Conservation (phyloP, 495 filamentous ascomycete species). For the Hypoxylon rickii region DNA sequence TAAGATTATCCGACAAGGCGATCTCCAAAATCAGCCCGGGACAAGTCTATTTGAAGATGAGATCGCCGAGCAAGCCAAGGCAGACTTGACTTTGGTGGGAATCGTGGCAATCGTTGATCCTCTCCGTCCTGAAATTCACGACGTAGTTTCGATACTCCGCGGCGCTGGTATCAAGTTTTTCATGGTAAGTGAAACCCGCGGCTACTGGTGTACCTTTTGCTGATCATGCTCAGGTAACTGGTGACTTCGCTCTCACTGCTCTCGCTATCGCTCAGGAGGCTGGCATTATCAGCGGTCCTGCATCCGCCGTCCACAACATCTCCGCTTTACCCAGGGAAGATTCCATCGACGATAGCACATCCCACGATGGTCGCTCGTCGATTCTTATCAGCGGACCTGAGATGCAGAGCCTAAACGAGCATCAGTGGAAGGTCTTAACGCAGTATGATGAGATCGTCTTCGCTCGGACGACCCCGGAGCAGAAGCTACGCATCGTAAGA, state of each 20-base stretch:
- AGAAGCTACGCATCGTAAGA: constrained; percentile 74
- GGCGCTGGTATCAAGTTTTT: constrained; percentile 67
- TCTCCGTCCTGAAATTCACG: constrained; percentile 65
- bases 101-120: constrained; percentile 71
- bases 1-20: constrained; percentile 51
- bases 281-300: constrained; percentile 62
- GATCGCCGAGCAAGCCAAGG: constrained; percentile 50
- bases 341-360: constrained; percentile 18
- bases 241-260: constrained; percentile 73
- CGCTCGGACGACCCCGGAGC: constrained; percentile 73
- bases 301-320: constrained; percentile 43
- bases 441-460: constrained; percentile 68
- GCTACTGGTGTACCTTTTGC: background rate
- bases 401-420: constrained; percentile 58
- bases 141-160: constrained; percentile 60
- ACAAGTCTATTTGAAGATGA: constrained; percentile 58
- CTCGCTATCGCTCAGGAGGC: constrained; percentile 69
- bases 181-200: constrained; percentile 47
- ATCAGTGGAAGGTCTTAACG: constrained; percentile 62
- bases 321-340: constrained; percentile 45
- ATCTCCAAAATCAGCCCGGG: constrained; percentile 39
- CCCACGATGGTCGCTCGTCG: constrained; percentile 25
- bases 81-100: constrained; percentile 63
- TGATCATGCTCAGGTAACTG: constrained; percentile 56
- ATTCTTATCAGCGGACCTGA: constrained; percentile 63